Evolutionary conservation across 352 stramenopile genomes (phyloP).

Genomic region (Phytopythium vexans): DNA sequence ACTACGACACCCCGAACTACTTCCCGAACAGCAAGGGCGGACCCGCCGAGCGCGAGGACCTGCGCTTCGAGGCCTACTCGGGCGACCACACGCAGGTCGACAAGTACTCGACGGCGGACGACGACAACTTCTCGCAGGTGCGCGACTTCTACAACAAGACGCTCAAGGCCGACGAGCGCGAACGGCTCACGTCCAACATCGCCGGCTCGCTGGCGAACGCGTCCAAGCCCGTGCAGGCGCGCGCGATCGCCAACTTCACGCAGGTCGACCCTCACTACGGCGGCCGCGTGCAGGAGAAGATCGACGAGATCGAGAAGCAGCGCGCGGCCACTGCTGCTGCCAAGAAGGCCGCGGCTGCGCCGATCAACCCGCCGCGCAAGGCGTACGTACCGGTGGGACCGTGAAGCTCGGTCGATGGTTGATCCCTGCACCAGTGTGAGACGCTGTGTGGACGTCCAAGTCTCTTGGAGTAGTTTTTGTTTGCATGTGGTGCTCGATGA

Average conservation of each 20-base stretch:
- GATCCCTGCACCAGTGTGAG: too few relatives aligned
- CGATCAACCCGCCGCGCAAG: slow-evolving; percentile 64
- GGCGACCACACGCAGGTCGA: slow-evolving; percentile 35
- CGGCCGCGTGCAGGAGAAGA: slow-evolving; percentile 59
- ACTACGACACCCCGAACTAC: slow-evolving; percentile 71
- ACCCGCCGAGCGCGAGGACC: slow-evolving; percentile 26
- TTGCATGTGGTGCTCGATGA: too few relatives aligned
- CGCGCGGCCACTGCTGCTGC: slow-evolving; percentile 16
- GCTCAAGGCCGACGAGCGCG: slow-evolving; percentile 56
- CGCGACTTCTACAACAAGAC: slow-evolving; percentile 83
- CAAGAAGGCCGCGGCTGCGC: slow-evolving; percentile 22
- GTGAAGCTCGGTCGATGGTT: neutral
- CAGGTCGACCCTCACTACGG: slow-evolving; percentile 87
- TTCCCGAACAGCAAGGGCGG: slow-evolving; percentile 86
- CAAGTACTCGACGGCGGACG: slow-evolving; percentile 78
- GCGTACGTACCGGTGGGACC: slow-evolving; percentile 47
- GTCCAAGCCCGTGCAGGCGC: slow-evolving; percentile 72
- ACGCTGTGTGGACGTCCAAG: too few relatives aligned
- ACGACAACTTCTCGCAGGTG: slow-evolving; percentile 89
- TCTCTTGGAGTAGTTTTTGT: too few relatives aligned
- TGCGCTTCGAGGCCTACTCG: slow-evolving; percentile 25
- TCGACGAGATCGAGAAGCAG: slow-evolving; percentile 22
- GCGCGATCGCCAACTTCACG: slow-evolving; percentile 86
- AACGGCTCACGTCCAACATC: slow-evolving; percentile 87
- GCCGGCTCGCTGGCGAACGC: slow-evolving; percentile 78